Percentiles rank a stretch among this genome's conserved stretches.
phyloP scores from a whole-genome alignment of 2,329 filamentous ascomycete species.

The Triangularia verruculosa region DNA sequence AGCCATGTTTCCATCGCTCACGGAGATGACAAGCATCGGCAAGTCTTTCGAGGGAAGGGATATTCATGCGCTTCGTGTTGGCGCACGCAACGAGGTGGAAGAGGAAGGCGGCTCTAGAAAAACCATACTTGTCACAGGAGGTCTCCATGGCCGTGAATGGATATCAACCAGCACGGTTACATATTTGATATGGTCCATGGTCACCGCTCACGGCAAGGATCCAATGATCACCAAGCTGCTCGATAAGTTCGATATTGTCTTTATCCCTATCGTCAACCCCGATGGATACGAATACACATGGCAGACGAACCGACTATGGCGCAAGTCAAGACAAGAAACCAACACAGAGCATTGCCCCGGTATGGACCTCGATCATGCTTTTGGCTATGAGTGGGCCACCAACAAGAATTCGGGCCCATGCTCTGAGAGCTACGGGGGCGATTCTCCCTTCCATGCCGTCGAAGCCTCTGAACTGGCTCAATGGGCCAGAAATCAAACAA shows the following conservation, averaged over 20 bases:
- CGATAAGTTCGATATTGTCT: conserved; percentile 79
- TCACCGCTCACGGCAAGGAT: conserved; percentile 76
- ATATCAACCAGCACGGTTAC: conserved; percentile 89
- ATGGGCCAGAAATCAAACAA: conserved; percentile 76
- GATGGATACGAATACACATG: conserved; percentile 95
- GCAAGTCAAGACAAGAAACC: conserved; percentile 87
- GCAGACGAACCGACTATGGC: conserved; percentile 88
- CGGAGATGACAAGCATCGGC: conserved; percentile 73
- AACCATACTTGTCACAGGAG: conserved; percentile 62
- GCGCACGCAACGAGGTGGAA: conserved; percentile 37
- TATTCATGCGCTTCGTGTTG: conserved; percentile 77
- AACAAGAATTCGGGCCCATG: conserved; percentile 73
- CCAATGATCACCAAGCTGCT: conserved; percentile 72
- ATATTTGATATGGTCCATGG: conserved; percentile 84
- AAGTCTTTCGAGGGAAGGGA: conserved; percentile 83
- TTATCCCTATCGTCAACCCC: conserved; percentile 86
- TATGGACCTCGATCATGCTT: conserved; percentile 84
- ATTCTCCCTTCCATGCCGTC: conserved; percentile 75
- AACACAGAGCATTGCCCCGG: conserved; percentile 79
- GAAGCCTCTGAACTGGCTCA: conserved; percentile 73
- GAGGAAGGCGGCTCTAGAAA: conserved; percentile 34
- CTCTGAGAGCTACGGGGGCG: conserved; percentile 84
- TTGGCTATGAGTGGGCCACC: conserved; percentile 80
- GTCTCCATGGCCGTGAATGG: conserved; percentile 94
- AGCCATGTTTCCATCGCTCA: conserved; percentile 83